Conservation (phyloP, 1,284 basidiomycete species). For the Macrocystidia cucumis region DNA sequence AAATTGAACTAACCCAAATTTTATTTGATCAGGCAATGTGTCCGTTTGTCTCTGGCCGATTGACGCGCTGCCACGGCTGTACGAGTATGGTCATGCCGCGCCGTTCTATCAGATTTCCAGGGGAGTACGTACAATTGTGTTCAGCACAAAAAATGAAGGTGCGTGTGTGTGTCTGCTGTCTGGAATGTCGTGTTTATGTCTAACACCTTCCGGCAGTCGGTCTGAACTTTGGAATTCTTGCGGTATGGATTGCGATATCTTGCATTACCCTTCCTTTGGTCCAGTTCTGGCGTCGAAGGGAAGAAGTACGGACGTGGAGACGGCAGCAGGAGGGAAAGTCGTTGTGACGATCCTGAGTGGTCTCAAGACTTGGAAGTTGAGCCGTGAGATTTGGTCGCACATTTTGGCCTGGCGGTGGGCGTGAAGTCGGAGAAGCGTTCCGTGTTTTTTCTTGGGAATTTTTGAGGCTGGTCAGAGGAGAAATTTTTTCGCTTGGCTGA, state of each 20-base stretch:
- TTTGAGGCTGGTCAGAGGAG: too few species aligned
- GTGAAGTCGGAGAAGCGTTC: too few species aligned
- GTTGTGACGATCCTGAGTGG: too few species aligned
- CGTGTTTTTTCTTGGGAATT: too few species aligned
- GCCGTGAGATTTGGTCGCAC: too few species aligned
- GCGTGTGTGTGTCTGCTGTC: slow-evolving; percentile 14
- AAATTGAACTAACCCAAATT: not conserved
- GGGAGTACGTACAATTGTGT: slow-evolving; percentile 58
- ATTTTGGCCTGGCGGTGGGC: too few species aligned
- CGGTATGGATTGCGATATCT: slow-evolving; percentile 47
- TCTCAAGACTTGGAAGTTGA: too few species aligned
- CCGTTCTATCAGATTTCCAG: slow-evolving; percentile 69
- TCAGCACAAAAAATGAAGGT: slow-evolving; percentile 59
- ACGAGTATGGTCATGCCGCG: slow-evolving; percentile 57
- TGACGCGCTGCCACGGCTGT: slow-evolving; percentile 60
- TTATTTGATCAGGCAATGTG: slow-evolving; percentile 45
- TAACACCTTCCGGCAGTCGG: slow-evolving; percentile 31
- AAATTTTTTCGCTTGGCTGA: too few species aligned
- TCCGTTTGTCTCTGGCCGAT: slow-evolving; percentile 59
- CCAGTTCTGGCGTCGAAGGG: slow-evolving; percentile 25
- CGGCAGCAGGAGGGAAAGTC: not conserved
- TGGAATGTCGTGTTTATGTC: not conserved
- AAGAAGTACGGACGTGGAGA: slow-evolving; percentile 3
- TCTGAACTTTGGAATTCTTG: slow-evolving; percentile 49
- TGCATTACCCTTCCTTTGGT: slow-evolving; percentile 42